These are phyloP conservation scores for Scedosporium apiospermum DNA, from an alignment of 2,329 filamentous ascomycete species.

Conservation along the genomic window DNA sequence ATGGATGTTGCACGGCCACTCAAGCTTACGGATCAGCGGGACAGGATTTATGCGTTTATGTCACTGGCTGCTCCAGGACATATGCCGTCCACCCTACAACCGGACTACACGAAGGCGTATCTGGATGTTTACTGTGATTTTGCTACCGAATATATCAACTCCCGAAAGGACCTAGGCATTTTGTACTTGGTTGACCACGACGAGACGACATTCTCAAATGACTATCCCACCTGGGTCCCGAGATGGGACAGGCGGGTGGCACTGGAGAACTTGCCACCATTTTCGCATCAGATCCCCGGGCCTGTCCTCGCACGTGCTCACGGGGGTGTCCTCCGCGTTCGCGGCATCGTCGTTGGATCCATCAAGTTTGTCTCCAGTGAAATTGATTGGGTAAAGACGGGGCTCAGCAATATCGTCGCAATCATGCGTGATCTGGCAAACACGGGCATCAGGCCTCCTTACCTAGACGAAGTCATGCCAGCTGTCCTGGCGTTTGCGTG, in stretches of 20 bases:
- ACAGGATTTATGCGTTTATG: conserved; percentile 5
- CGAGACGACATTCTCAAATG: background rate
- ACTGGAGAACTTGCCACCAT: background rate
- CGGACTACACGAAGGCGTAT: conserved; percentile 1
- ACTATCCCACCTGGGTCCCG: background rate
- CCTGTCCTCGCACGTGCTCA: background rate
- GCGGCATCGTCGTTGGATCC: background rate
- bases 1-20: background rate
- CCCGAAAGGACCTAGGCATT: background rate
- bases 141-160: background rate
- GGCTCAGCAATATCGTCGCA: background rate
- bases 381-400: conserved; percentile 1
- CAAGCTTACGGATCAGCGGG: background rate
- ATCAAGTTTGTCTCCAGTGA: conserved; percentile 1
- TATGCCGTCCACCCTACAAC: background rate
- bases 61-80: background rate
- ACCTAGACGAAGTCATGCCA: background rate
- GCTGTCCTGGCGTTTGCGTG: background rate
- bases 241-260: background rate
- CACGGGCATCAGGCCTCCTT: background rate
- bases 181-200: background rate
- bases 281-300: background rate
- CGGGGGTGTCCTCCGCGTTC: background rate
- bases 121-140: conserved; percentile 1
- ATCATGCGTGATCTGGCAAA: background rate